Evolutionary conservation across 2,329 filamentous ascomycete species (phyloP), one percentile per base, ranked within the genome.

Genomic region (Aspergillus hiratsukae): DNA sequence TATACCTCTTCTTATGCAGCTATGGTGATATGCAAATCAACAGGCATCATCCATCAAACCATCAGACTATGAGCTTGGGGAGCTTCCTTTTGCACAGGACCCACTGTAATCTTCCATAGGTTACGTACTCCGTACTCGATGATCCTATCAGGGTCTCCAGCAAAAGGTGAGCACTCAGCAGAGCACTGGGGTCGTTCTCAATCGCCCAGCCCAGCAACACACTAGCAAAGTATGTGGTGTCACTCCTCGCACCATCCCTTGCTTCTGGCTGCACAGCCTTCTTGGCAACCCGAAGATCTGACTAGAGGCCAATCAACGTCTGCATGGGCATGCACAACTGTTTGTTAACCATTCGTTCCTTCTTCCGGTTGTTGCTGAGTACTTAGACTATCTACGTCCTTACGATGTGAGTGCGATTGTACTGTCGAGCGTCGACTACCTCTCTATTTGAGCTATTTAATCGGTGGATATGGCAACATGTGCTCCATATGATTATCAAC

Each of bases 201-300:
- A 37, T 37, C 19, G n/a, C 2, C 41, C 41, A 45, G n/a, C 11
- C 40, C 21, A 43, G 40, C 40, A 45, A 19, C 23, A 14, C 19
- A 46, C 43, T 46, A 46, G 43, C 43, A 25, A 46, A 46, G 21
- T 46, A 46, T 46, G 43, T 46, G 43, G 43, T 23, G 8, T 46
- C 21, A 27, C 19, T 6, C 21, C 21, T 23, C 43, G 41, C 21
- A 46, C 27, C 48, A 28, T 45, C 51, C 59, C 59, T 61, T 60
- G 51, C 59, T 53, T 60, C 46, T 51, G 28, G 55, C 53, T 58
- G 60, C 60, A 62, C 60, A 58, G 58, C 52, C 54, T 57, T 54
- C 60, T 62, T 62, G 60, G 58, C 60, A 48, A 58, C 53, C 55
- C 52, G 60, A 53, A 62, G 58, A 62, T 62, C 60, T 56, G 57